Evolutionary conservation across 169 alveolate species (phyloP).

Genomic region (Plasmodium coatneyi): DNA sequence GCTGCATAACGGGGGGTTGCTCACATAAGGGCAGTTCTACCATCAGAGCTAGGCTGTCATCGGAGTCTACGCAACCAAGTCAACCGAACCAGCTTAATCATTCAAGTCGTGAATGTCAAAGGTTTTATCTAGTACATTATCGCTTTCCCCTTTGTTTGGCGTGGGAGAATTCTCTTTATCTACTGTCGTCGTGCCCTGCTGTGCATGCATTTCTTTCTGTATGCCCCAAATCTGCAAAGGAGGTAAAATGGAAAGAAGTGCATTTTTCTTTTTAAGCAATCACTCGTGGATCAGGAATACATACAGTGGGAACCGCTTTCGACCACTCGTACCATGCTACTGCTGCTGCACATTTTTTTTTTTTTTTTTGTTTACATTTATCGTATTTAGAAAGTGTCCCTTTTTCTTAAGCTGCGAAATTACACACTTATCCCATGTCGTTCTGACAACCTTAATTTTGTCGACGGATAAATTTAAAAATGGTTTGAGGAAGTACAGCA

Average conservation of each 20-base stretch:
- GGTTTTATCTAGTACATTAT: background rate
- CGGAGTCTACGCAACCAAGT: background rate
- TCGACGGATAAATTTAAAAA: slow-evolving; percentile 56
- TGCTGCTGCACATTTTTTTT: background rate
- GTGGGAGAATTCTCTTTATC: background rate
- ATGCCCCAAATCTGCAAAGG: slow-evolving; percentile 27
- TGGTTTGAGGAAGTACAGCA: slow-evolving; percentile 61
- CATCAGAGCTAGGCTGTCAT: too few relatives aligned
- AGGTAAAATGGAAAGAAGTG: background rate
- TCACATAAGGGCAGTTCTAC: too few relatives aligned
- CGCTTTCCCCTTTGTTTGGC: background rate
- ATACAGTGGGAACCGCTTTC: background rate
- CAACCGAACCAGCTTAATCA: background rate
- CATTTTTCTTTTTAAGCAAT: background rate
- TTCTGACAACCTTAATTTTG: slow-evolving; percentile 61
- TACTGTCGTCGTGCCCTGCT: background rate
- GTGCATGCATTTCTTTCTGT: background rate
- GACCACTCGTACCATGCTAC: background rate
- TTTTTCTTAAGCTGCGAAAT: slow-evolving; percentile 27
- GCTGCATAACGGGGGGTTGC: too few relatives aligned
- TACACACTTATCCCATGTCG: slow-evolving; percentile 58
- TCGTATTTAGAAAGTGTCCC: slow-evolving; percentile 6
- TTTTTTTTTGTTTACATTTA: slow-evolving; percentile 13
- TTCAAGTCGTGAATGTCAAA: slow-evolving; percentile 41
- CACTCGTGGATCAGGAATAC: background rate